Conservation (phyloP, 768 basidiomycete genomes). For the Kwoniella europaea region DNA sequence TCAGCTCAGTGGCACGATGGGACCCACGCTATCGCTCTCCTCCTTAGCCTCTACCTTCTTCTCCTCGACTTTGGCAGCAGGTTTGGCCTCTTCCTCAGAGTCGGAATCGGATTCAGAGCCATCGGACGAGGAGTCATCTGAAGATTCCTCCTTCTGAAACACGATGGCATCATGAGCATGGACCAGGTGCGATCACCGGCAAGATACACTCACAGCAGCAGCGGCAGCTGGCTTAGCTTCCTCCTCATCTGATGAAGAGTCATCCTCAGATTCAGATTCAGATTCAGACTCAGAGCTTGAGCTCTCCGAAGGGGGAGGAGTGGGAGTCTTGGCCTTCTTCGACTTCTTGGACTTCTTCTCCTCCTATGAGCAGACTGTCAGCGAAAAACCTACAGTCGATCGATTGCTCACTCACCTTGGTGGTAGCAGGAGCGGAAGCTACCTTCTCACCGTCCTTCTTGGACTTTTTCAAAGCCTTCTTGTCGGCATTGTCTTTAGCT, state of each 20-base stretch:
- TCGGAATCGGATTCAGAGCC: constrained; percentile 57
- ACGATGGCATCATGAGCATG: neutral
- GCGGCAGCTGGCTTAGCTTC: constrained; percentile 46
- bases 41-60: constrained; percentile 30
- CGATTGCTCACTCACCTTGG: constrained; percentile 29
- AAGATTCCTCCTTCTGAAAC: constrained; percentile 32
- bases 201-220: constrained; percentile 32
- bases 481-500: constrained; percentile 47
- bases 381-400: neutral
- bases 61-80: constrained; percentile 35
- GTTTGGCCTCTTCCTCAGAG: constrained; percentile 56
- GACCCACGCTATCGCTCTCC: constrained; percentile 25
- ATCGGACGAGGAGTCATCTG: constrained; percentile 53
- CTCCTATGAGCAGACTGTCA: constrained; percentile 15
- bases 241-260: constrained; percentile 50
- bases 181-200: neutral
- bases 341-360: constrained; percentile 47
- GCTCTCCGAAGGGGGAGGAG: constrained; percentile 40
- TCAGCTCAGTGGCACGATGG: neutral
- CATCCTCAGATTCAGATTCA: constrained; percentile 32
- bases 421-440: constrained; percentile 30
- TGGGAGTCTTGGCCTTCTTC: constrained; percentile 45
- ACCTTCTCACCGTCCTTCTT: constrained; percentile 46
- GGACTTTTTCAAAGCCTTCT: constrained; percentile 46
- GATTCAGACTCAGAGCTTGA: constrained; percentile 43